phyloP scores from a whole-genome alignment of 2,329 filamentous ascomycete species.

The Hysterium pulicare region DNA sequence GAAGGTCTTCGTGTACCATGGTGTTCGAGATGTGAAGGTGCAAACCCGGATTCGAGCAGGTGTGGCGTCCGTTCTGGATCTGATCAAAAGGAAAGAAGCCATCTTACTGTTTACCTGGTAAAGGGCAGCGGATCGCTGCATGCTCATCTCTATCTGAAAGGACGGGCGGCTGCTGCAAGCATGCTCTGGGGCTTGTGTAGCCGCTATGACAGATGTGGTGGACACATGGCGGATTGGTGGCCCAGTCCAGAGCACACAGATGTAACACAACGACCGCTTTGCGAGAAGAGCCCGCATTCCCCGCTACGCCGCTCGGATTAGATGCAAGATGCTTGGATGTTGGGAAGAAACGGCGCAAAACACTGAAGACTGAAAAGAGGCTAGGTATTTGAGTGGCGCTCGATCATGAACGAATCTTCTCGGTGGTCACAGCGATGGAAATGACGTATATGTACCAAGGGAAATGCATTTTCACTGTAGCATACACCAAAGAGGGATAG shows the following conservation, averaged over 20 bases:
- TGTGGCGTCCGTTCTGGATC: not conserved
- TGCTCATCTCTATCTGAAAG: not conserved
- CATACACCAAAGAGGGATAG: constrained; percentile 14
- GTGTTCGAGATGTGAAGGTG: not conserved
- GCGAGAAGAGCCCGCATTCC: not conserved
- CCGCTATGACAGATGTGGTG: not conserved
- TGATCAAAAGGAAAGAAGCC: not conserved
- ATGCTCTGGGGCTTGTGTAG: not conserved
- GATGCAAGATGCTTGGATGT: too few relatives aligned
- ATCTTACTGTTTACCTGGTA: not conserved
- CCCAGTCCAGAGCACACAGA: not conserved
- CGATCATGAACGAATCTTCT: not conserved
- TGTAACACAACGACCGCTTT: not conserved
- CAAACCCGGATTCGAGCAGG: not conserved
- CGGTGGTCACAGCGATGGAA: not conserved
- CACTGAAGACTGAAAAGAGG: not conserved
- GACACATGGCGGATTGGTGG: not conserved
- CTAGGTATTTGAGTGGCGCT: not conserved
- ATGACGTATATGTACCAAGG: constrained; percentile 59
- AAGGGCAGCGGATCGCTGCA: constrained; percentile 1
- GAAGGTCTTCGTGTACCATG: not conserved
- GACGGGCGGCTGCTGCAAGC: not conserved
- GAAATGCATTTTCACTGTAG: constrained; percentile 20
- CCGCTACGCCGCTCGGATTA: too few relatives aligned
- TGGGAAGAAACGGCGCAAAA: not conserved